These are phyloP conservation scores for Excoecaria cochinchinensis DNA, from an alignment of 345 rosid genomes.

Conservation along the genomic window DNA sequence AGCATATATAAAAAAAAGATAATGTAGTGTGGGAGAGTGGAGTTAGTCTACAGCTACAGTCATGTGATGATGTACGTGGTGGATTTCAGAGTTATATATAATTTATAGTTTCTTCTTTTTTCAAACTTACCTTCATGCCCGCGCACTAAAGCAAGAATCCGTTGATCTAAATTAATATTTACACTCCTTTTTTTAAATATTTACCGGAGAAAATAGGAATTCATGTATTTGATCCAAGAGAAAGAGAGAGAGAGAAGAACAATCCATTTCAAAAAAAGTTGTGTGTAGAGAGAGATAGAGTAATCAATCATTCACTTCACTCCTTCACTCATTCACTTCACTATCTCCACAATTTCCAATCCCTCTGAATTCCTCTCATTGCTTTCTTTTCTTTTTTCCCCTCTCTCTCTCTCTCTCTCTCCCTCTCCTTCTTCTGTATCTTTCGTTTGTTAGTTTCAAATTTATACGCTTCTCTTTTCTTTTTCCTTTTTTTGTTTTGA, in stretches of 20 bases:
- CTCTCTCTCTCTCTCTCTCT: not conserved
- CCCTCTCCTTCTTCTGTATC: not conserved
- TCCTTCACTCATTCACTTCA: not conserved
- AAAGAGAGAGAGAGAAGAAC: not conserved
- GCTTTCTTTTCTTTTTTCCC: not conserved
- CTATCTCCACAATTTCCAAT: slow-evolving; percentile 22
- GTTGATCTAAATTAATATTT: slow-evolving; percentile 38
- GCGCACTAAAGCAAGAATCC: slow-evolving; percentile 61
- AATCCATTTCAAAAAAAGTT: slow-evolving; percentile 4
- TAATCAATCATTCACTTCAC: not conserved
- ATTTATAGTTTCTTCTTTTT: not conserved
- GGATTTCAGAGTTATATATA: slow-evolving; percentile 29
- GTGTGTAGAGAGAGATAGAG: slow-evolving; percentile 8
- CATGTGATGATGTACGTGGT: slow-evolving; percentile 23
- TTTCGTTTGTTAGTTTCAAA: not conserved
- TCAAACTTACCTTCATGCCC: slow-evolving; percentile 53
- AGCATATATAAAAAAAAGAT: too few species aligned
- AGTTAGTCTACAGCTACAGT: not conserved
- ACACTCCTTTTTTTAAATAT: not conserved
- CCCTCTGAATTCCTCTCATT: not conserved
- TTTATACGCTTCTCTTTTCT: not conserved
- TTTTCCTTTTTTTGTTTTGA: not conserved
- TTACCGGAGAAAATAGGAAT: not conserved
- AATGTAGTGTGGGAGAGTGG: not conserved
- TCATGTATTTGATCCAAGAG: not conserved